phyloP scores from a whole-genome alignment of 345 rosid species.

The Limnanthes douglasii region DNA sequence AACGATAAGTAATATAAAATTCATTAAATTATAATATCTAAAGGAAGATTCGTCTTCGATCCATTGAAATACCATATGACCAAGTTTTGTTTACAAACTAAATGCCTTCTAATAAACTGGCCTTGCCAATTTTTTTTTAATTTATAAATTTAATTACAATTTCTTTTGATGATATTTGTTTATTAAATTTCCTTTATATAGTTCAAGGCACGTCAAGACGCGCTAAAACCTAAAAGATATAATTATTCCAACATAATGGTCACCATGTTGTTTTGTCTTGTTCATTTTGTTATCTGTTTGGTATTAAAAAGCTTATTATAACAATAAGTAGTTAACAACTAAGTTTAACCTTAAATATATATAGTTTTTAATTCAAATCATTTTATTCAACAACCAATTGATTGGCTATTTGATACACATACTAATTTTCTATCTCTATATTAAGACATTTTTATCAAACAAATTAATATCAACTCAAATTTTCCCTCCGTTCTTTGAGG shows the following conservation, averaged over 20 bases:
- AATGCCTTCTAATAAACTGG: no score
- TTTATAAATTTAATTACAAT: no score
- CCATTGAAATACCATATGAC: neutral
- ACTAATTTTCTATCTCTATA: no score
- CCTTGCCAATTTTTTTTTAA: no score
- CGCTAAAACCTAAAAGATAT: neutral
- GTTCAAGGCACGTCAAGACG: conserved; percentile 1
- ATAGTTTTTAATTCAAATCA: neutral
- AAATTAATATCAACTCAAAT: no score
- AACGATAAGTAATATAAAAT: no score
- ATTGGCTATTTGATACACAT: no score
- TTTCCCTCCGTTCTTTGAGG: conserved; percentile 9
- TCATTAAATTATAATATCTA: no score
- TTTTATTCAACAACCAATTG: neutral
- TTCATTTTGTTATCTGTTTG: neutral
- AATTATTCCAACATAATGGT: neutral
- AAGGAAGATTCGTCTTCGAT: neutral
- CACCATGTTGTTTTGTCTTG: neutral
- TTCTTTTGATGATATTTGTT: no score
- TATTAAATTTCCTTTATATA: neutral
- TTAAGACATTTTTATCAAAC: no score
- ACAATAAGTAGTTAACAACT: neutral
- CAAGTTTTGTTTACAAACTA: neutral
- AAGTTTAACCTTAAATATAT: neutral
- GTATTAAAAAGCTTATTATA: neutral